Evolutionary conservation across 257 asterid genomes (phyloP).

Genomic region (Avicennia marina): DNA sequence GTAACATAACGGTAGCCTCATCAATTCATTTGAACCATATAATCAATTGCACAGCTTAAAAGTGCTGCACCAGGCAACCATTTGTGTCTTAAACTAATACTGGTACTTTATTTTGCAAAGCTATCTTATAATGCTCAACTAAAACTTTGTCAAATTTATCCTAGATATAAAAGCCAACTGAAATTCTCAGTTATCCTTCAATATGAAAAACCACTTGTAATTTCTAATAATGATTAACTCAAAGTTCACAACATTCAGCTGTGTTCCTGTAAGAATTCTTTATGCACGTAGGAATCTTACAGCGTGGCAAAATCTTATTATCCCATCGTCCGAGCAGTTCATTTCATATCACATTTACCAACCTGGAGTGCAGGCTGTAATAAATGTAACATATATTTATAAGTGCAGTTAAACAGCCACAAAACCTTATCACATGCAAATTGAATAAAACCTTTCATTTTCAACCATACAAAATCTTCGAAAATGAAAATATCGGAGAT

Average conservation of each 20-base stretch:
- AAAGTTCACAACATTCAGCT: background rate
- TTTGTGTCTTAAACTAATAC: background rate
- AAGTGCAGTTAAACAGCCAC: background rate
- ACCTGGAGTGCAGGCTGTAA: background rate
- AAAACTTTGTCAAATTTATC: background rate
- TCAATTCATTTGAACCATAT: background rate
- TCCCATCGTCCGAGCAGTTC: background rate
- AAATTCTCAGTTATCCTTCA: conserved; percentile 1
- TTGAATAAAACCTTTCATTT: background rate
- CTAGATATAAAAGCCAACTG: conserved; percentile 6
- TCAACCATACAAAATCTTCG: background rate
- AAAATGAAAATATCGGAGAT: background rate
- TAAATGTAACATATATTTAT: background rate
- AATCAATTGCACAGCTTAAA: background rate
- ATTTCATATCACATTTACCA: conserved; percentile 5
- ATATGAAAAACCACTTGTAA: background rate
- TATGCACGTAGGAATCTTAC: too few species aligned
- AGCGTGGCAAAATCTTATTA: too few species aligned
- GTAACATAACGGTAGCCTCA: background rate
- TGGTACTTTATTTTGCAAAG: background rate
- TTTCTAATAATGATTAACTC: background rate
- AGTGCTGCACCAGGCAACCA: too few species aligned
- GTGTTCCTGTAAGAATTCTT: background rate
- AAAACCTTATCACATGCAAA: background rate
- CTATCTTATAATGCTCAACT: background rate